A percentile compares a stretch with the other conserved stretches of the same genome.
Evolutionary conservation across 352 stramenopile genomes (phyloP).

Genomic region (Peronospora belbahrii): DNA sequence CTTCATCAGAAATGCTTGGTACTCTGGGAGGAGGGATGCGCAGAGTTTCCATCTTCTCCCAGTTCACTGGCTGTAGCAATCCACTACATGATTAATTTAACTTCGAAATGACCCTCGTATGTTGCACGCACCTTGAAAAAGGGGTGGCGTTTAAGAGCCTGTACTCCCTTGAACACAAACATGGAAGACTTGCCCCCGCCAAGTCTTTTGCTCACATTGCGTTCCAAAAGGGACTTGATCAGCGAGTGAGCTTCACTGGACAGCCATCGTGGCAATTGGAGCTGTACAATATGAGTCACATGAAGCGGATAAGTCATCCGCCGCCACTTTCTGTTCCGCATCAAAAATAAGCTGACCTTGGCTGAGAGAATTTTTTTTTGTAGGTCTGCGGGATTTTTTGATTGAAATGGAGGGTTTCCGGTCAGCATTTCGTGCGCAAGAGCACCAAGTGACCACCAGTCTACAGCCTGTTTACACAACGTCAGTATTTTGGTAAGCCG

Average conservation of each 20-base stretch:
- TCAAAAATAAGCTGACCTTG: conserved; percentile 29
- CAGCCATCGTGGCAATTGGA: conserved; percentile 74
- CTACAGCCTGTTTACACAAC: conserved; percentile 39
- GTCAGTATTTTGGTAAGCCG: conserved; percentile 3
- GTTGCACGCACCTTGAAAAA: conserved; percentile 85
- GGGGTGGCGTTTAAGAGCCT: conserved; percentile 89
- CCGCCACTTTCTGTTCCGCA: background rate
- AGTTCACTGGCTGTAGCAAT: conserved; percentile 74
- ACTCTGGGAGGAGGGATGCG: conserved; percentile 86
- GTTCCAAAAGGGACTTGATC: conserved; percentile 93
- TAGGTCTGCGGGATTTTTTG: conserved; percentile 58
- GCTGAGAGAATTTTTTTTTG: conserved; percentile 76
- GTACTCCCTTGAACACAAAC: conserved; percentile 95
- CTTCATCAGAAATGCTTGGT: conserved; percentile 80
- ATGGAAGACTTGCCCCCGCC: conserved; percentile 93
- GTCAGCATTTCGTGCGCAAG: conserved; percentile 77
- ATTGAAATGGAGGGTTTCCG: conserved; percentile 62
- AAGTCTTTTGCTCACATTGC: conserved; percentile 92
- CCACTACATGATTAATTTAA: background rate
- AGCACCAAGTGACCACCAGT: conserved; percentile 83
- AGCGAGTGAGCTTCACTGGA: conserved; percentile 88
- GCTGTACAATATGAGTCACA: conserved; percentile 26
- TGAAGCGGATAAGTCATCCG: background rate
- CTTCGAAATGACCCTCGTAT: background rate
- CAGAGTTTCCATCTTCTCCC: conserved; percentile 88